Conservation (phyloP, 2,329 filamentous ascomycete species). For the Cercospora citrullina region DNA sequence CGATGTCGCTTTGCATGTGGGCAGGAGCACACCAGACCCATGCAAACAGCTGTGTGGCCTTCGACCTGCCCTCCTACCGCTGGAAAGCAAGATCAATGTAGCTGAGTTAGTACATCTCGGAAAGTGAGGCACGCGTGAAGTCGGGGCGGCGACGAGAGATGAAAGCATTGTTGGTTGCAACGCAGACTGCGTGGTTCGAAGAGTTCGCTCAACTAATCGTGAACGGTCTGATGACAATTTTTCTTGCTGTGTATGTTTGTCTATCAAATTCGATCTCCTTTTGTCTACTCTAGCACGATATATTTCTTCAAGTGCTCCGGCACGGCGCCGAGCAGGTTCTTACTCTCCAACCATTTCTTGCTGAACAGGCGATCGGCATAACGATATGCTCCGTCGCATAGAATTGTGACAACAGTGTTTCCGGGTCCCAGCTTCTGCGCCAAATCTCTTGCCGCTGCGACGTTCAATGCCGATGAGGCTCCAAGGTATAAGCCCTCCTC, state of each 20-base stretch:
- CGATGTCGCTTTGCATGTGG: too few relatives aligned
- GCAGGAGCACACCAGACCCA: too few relatives aligned
- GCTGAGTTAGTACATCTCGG: too few relatives aligned
- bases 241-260: background rate
- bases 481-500: constrained; percentile 95
- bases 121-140: too few relatives aligned
- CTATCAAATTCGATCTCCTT: background rate
- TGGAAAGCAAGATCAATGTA: too few relatives aligned
- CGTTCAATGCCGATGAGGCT: constrained; percentile 90
- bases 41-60: too few relatives aligned
- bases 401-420: constrained; percentile 86
- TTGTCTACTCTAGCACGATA: constrained; percentile 74
- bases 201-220: too few relatives aligned
- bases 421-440: constrained; percentile 86
- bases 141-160: too few relatives aligned
- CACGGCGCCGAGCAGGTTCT: constrained; percentile 78
- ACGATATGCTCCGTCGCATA: constrained; percentile 95
- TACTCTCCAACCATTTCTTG: constrained; percentile 82
- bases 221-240: too few relatives aligned
- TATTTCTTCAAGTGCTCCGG: constrained; percentile 88
- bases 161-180: too few relatives aligned
- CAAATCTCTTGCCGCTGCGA: constrained; percentile 91
- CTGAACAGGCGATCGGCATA: constrained; percentile 95
- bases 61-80: too few relatives aligned
- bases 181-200: too few relatives aligned